These are phyloP conservation scores for Babesia ovata DNA, from an alignment of 169 alveolate genomes.

Conservation along the genomic window DNA sequence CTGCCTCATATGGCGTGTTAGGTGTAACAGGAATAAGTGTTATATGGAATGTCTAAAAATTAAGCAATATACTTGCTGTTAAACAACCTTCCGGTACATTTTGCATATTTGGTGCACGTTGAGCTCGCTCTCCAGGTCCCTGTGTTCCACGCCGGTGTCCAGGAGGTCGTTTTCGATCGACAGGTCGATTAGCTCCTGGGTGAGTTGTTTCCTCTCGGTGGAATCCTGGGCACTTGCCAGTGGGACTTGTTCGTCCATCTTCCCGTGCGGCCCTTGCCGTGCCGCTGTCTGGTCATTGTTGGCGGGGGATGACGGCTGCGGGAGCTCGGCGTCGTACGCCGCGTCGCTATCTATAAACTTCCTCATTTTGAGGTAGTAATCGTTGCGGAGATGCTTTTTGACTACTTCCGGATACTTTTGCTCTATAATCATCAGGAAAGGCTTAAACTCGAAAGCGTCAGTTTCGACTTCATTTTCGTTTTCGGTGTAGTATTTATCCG, in stretches of 20 bases:
- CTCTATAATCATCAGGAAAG: conserved; percentile 63
- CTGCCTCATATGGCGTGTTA: conserved; percentile 25
- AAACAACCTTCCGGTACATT: conserved; percentile 36
- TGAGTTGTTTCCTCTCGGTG: conserved; percentile 34
- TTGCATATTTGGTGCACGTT: conserved; percentile 60
- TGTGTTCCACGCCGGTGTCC: conserved; percentile 23
- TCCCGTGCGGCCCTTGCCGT: neutral
- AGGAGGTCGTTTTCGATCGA: conserved; percentile 60
- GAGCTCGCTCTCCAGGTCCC: conserved; percentile 39
- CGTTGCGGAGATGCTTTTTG: conserved; percentile 32
- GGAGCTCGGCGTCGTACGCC: conserved; percentile 1
- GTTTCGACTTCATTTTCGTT: conserved; percentile 14
- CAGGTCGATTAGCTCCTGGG: conserved; percentile 28
- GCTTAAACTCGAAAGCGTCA: conserved; percentile 47
- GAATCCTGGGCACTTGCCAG: conserved; percentile 11
- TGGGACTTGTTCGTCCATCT: neutral
- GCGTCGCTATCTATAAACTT: neutral
- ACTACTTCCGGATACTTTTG: conserved; percentile 60
- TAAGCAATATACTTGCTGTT: neutral
- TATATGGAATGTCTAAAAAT: neutral
- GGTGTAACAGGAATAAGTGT: neutral
- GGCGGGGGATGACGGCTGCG: conserved; percentile 6
- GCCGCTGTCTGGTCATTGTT: neutral
- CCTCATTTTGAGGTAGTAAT: conserved; percentile 17
- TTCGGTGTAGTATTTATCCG: conserved; percentile 31